phyloP scores from a whole-genome alignment of 1,139 yeast species.

The Blastobotrys persicus region DNA sequence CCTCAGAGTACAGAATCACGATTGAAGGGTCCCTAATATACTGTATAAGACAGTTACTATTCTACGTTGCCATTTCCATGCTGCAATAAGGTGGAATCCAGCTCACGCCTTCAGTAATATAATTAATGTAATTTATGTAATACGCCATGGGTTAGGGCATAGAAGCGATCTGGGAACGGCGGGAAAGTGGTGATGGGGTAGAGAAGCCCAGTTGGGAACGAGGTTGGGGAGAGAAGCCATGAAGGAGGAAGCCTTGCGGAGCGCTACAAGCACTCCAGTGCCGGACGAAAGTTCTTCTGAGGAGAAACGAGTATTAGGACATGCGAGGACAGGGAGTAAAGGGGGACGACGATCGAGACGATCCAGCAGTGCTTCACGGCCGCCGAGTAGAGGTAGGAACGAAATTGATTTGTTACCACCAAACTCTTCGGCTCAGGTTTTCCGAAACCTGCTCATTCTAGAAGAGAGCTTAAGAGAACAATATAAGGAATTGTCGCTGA shows the following conservation, averaged over 20 bases:
- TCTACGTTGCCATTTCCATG: too few species aligned
- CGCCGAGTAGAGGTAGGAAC: slow-evolving; percentile 9
- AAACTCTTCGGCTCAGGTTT: slow-evolving; percentile 30
- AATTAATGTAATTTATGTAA: too few species aligned
- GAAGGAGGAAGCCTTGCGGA: slow-evolving; percentile 4
- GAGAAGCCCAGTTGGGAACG: not conserved
- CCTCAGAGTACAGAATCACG: too few species aligned
- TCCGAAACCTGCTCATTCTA: slow-evolving; percentile 67
- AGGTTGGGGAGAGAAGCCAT: not conserved
- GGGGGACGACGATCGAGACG: slow-evolving; percentile 1
- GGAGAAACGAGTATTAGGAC: not conserved
- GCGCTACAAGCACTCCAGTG: not conserved
- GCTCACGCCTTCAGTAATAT: too few species aligned
- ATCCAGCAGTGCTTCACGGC: slow-evolving; percentile 1
- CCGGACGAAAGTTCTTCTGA: slow-evolving; percentile 3
- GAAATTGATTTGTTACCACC: slow-evolving; percentile 22
- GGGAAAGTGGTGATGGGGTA: not conserved
- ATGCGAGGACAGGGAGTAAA: not conserved
- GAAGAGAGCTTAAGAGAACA: slow-evolving; percentile 86
- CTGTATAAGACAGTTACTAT: too few species aligned
- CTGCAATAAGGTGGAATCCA: too few species aligned
- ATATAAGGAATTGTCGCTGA: slow-evolving; percentile 63
- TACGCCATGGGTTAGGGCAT: too few species aligned
- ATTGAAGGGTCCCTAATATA: too few species aligned
- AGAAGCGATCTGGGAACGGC: too few species aligned